Percentiles rank a stretch among this genome's conserved stretches.
Evolutionary conservation across 2,329 filamentous ascomycete species (phyloP).

Genomic region (Botrytis elliptica): DNA sequence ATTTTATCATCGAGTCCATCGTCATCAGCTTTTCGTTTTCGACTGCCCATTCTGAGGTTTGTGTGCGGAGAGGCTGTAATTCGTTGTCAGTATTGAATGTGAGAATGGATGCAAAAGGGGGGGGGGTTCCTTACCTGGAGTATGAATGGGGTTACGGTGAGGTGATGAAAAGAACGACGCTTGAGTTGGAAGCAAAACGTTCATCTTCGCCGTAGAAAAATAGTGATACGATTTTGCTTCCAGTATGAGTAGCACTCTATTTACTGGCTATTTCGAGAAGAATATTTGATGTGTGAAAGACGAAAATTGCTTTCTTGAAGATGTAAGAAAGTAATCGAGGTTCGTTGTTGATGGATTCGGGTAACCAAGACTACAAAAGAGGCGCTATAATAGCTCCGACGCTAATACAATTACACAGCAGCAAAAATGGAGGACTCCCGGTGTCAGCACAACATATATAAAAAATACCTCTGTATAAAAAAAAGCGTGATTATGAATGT

Average conservation of each 20-base stretch:
- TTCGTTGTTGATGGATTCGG: slow-evolving; percentile 16
- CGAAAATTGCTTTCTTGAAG: slow-evolving; percentile 11
- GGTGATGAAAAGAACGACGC: slow-evolving; percentile 59
- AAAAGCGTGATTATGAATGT: not conserved
- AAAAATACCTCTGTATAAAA: not conserved
- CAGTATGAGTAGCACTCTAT: not conserved
- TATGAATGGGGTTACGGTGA: slow-evolving; percentile 53
- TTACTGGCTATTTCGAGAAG: slow-evolving; percentile 8
- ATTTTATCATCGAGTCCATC: slow-evolving; percentile 79
- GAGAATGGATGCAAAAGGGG: slow-evolving; percentile 46
- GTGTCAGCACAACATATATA: not conserved
- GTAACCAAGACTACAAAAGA: slow-evolving; percentile 9
- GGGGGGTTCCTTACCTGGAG: slow-evolving; percentile 50
- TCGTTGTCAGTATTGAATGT: slow-evolving; percentile 22
- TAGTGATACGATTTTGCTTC: not conserved
- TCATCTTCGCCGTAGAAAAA: slow-evolving; percentile 48
- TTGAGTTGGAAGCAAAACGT: slow-evolving; percentile 58
- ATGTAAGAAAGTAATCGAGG: slow-evolving; percentile 18
- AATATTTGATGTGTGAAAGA: not conserved
- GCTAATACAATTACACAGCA: not conserved
- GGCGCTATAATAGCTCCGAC: slow-evolving; percentile 15
- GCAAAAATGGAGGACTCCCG: not conserved
- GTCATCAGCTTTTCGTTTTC: slow-evolving; percentile 85
- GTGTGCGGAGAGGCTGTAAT: slow-evolving; percentile 45
- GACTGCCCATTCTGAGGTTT: slow-evolving; percentile 49